Base-by-base conservation (phyloP, 805 yeast genomes). In the Barnettozyma populi region DNA sequence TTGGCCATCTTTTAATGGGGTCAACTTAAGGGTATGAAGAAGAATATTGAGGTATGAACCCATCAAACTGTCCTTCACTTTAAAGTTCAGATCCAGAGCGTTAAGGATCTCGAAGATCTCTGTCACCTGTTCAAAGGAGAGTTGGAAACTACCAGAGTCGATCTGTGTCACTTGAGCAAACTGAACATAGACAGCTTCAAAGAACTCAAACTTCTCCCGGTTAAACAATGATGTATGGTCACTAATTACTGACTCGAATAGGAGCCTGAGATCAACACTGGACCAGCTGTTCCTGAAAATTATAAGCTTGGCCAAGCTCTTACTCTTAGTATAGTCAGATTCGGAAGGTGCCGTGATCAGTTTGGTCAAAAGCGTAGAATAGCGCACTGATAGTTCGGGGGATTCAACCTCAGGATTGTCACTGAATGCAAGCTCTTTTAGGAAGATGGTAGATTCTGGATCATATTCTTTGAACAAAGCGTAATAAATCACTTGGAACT, bases 271-370 rank as follows among this genome's bases (percentile, higher is more conserved):
- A 9, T 61, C 44, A 2, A 64, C 43, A 9, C 54, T 45, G 2
- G 50, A 50, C 67, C 67, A 67, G 3, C 67, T 61, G 38, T 53
- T 52, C 7, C 51, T 50, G 45, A 66, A 66, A 2, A 64, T 52
- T 0, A 56, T 48, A 29, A 65, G 47, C 0, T 53, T 47, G 2
- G 61, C 48, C 8, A 73, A 38, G 1, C 25, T 32, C 1, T 43
- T 36, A 1, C 70, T 44, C 14, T 58, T 51, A 9, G 40, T 51
- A 5, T 57, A 55, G 41, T 66, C 64, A 5, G 57, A 45, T 20
- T 8, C 25, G n/a, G 36, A 46, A 0, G 60, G 52, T 1, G 60
- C 57, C 1, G 50, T 20, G 6, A 64, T 38, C 55, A 71, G 57
- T 0, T 49, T 35, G 5, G 59, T 55, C 21, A 73, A 47, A 11